These are phyloP conservation scores for Pyricularia pennisetigena DNA, from an alignment of 2,329 filamentous ascomycete species.

Conservation along the genomic window DNA sequence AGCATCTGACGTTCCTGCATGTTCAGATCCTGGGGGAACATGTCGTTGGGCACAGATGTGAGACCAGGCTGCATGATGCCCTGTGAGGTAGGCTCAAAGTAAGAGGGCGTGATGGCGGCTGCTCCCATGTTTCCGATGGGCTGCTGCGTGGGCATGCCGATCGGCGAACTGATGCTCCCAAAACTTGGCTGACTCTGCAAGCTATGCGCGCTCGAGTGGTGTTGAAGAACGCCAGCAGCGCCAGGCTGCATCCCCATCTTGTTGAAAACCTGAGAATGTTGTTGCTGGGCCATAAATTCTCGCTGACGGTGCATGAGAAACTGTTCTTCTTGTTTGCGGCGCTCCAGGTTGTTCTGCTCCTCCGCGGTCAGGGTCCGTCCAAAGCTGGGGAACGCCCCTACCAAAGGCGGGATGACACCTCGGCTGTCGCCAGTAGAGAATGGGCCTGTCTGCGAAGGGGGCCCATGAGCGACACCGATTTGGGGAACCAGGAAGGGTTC, in stretches of 20 bases:
- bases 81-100: slow-evolving; percentile 1
- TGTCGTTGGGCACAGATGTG: slow-evolving; percentile 33
- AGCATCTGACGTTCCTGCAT: slow-evolving; percentile 43
- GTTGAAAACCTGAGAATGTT: slow-evolving; percentile 55
- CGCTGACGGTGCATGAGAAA: slow-evolving; percentile 94
- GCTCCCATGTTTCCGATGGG: slow-evolving; percentile 44
- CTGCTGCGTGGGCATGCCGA: slow-evolving; percentile 45
- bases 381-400: slow-evolving; percentile 90
- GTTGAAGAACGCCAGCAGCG: slow-evolving; percentile 54
- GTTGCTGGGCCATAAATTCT: slow-evolving; percentile 72
- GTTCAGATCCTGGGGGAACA: slow-evolving; percentile 59
- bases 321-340: slow-evolving; percentile 96
- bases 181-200: slow-evolving; percentile 96
- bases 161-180: slow-evolving; percentile 85
- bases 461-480: slow-evolving; percentile 87
- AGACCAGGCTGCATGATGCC: slow-evolving; percentile 26
- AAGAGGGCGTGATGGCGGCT: slow-evolving; percentile 1
- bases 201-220: slow-evolving; percentile 91
- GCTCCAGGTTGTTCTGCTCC: slow-evolving; percentile 94
- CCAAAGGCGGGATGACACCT: slow-evolving; percentile 76
- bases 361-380: slow-evolving; percentile 93
- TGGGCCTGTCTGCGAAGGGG: slow-evolving; percentile 42
- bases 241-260: slow-evolving; percentile 57
- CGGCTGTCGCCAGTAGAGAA: slow-evolving; percentile 41
- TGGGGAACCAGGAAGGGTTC: slow-evolving; percentile 97